Evolutionary conservation across 2,329 filamentous ascomycete species (phyloP), one percentile per base, ranked within the genome.

Genomic region (Trichophyton schoenleinii): DNA sequence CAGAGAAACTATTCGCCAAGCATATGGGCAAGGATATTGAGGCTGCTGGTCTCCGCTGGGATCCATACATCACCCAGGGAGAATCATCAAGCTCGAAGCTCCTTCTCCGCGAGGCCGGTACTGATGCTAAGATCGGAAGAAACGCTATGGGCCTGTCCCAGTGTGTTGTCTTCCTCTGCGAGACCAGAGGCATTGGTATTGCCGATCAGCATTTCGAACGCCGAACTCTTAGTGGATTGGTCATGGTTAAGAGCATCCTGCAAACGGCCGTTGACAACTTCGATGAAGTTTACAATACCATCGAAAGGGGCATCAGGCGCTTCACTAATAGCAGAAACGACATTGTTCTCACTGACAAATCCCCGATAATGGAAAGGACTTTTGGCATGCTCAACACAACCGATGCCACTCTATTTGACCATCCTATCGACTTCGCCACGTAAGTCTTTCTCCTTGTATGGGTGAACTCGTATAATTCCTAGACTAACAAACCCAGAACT

Each of bases 101-200:
- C 11, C 44, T 60, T 5, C 25, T 60, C 36, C 15, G 11, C 8
- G 59, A 60, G n/a, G 59, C 59, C 2, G 59, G 59, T 8, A 60
- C 46, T 34, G 59, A 60, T 28, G 59, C 59, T 25, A 60, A 60
- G 48, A 60, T 60, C 13, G 59, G 59, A n/a, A 57, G 59, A 60
- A 60, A 60, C 38, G 59, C 59, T 6, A 60, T 60, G 59, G 59
- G 22, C 11, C 22, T 60, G 34, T 42, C 59, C 34, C 59, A 60
- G 31, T 41, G 59, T 31, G 34, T 60, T 49, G 49, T 38, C 20
- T 55, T 60, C 48, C 59, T 60, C 31, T 60, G 59, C 28, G 59
- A 60, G 25, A 60, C 59, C n/a, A 44, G 59, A 20, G 59, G 59
- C 11, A 60, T 60, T 13, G 59, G 59, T 34, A 22, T 55, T 20